Base-by-base conservation (phyloP, 75 land plant species). In the Adiantum capillusveneris region DNA sequence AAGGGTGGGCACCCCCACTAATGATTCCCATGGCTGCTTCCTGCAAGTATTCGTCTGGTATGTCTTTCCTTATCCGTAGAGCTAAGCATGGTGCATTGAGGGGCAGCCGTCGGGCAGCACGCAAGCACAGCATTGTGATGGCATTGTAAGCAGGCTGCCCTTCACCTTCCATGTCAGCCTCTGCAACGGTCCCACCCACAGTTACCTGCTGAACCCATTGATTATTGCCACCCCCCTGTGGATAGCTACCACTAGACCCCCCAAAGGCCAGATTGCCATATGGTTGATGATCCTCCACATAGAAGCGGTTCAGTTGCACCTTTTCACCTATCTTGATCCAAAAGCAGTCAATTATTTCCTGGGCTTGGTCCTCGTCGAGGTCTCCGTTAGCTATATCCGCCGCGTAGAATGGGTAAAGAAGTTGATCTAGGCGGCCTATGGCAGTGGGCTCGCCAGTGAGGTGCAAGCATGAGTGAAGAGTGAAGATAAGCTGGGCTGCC, bases 161-260 rank as follows among this genome's bases (percentile, higher is more conserved):
- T n/a, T 46, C 21, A 2, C 49, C 49, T 46, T 46, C 17, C 21
- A 14, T 7, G 2, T 46, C 49, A 6, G 49, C 49, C 17, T 46
- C 49, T n/a, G 49, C n/a, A 2, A 46, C 49, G 12, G 49, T 46
- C 49, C 49, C 49, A 14, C 49, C 49, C 6, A 46, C 49, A 7
- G 49, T 46, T n/a, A 46, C 49, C 49, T 46, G 49, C 49, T 46
- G 49, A 5, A 46, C 49, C 49, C 49, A 46, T 46, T 46, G 49
- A 46, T 46, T 46, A 20, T 46, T 46, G 5, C 49, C 49, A 46
- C 14, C 49, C 5, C 49, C 49, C 17, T 46, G 49, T 20, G 49
- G 49, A 46, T 46, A 46, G 49, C 14, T 46, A n/a, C 49, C 49
- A 20, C 49, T 46, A 20, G 49, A 5, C 14, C 49, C 49, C 17